Evolutionary conservation across 345 rosid species (phyloP).

Genomic region (Eucalyptus marginata): DNA sequence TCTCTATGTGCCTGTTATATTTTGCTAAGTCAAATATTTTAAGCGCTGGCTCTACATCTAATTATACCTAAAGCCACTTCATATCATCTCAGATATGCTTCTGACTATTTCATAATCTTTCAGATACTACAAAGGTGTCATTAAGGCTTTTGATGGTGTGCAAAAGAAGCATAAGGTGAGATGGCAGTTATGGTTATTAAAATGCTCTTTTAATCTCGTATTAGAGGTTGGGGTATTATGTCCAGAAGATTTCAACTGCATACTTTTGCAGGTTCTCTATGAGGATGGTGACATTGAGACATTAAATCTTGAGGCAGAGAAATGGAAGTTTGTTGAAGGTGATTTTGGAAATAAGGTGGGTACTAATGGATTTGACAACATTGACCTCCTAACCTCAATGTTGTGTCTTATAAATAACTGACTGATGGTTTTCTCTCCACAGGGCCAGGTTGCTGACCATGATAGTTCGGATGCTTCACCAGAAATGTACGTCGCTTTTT

Average conservation of each 20-base stretch:
- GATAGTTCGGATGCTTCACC: slow-evolving; percentile 24
- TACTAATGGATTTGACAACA: neutral
- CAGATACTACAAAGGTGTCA: slow-evolving; percentile 74
- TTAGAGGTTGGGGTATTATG: neutral
- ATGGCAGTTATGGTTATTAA: neutral
- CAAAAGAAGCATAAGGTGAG: slow-evolving; percentile 76
- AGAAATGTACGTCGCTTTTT: slow-evolving; percentile 32
- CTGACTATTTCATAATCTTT: neutral
- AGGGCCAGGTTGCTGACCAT: slow-evolving; percentile 38
- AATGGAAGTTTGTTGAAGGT: slow-evolving; percentile 29
- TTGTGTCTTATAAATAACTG: neutral
- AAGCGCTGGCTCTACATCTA: neutral
- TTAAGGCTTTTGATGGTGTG: slow-evolving; percentile 40
- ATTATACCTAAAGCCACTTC: neutral
- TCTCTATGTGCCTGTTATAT: neutral
- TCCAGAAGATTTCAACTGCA: neutral
- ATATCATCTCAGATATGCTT: neutral
- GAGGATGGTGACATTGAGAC: slow-evolving; percentile 72
- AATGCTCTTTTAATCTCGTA: neutral
- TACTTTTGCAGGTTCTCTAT: slow-evolving; percentile 45
- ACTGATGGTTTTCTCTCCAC: slow-evolving; percentile 6
- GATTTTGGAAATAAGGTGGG: slow-evolving; percentile 44
- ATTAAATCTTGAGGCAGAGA: slow-evolving; percentile 44
- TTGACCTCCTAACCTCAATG: neutral
- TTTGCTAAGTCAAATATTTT: neutral